Conservation (phyloP, 306 rosid genomes). For the Fragaria vesca region DNA sequence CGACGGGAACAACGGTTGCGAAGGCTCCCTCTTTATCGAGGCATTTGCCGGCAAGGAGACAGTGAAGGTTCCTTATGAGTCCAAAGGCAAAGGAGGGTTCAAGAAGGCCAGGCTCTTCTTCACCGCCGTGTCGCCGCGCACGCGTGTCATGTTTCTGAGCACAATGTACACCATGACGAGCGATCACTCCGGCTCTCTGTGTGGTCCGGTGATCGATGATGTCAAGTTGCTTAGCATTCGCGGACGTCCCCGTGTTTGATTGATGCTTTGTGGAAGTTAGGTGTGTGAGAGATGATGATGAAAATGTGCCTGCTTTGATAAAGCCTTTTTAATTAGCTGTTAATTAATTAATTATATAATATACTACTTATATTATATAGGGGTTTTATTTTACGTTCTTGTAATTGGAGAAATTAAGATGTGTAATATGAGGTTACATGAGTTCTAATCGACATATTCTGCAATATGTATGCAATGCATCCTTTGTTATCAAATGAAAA, state of each 20-base stretch:
- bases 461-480: too few species aligned
- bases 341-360: background rate
- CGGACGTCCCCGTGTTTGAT: background rate
- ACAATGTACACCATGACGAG: slow-evolving; percentile 56
- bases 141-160: slow-evolving; percentile 62
- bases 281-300: background rate
- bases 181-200: slow-evolving; percentile 68
- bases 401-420: background rate
- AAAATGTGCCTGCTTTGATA: background rate
- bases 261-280: background rate
- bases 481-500: too few species aligned
- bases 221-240: slow-evolving; percentile 63
- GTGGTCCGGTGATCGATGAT: slow-evolving; percentile 81
- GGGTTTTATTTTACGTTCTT: slow-evolving; percentile 8
- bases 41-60: slow-evolving; percentile 58
- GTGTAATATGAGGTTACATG: too few species aligned
- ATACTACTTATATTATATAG: background rate
- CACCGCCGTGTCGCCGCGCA: slow-evolving; percentile 46
- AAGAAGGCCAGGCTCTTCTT: slow-evolving; percentile 44
- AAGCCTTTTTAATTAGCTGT: background rate
- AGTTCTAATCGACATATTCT: too few species aligned
- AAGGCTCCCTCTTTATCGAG: slow-evolving; percentile 56
- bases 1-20: slow-evolving; percentile 64
- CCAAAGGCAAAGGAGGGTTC: slow-evolving; percentile 68
- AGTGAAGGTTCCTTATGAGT: slow-evolving; percentile 47